These are phyloP conservation scores for Zasmidium citrigriseum DNA, from an alignment of 2,329 filamentous ascomycete species.

Conservation along the genomic window DNA sequence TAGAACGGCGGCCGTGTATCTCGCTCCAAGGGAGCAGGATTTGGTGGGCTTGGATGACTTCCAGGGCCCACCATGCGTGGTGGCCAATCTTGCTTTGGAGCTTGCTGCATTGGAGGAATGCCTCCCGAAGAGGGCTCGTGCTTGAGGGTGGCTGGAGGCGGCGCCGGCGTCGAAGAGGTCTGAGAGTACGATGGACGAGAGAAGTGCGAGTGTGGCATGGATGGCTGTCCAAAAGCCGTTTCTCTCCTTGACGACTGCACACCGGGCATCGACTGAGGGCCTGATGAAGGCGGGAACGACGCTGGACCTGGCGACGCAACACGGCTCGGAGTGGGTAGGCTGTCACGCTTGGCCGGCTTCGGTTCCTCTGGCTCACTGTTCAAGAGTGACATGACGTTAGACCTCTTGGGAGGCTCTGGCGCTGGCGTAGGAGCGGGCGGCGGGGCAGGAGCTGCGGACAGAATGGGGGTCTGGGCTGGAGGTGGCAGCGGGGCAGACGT, in stretches of 20 bases:
- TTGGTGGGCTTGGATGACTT: conserved; percentile 23
- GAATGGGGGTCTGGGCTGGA: conserved; percentile 14
- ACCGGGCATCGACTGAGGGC: conserved; percentile 21
- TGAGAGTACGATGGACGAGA: conserved; percentile 27
- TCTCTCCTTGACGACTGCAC: conserved; percentile 24
- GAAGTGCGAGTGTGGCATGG: conserved; percentile 27
- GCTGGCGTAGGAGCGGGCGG: conserved; percentile 27
- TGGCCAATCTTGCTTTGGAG: conserved; percentile 29
- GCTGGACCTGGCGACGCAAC: conserved; percentile 28
- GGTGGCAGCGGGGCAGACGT: conserved; percentile 19
- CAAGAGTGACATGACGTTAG: conserved; percentile 37
- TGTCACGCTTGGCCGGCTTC: conserved; percentile 32
- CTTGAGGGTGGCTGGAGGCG: conserved; percentile 25
- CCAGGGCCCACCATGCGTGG: conserved; percentile 22
- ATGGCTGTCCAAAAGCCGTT: conserved; percentile 29
- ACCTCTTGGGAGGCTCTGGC: conserved; percentile 38
- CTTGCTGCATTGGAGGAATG: conserved; percentile 17
- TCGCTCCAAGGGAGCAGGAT: conserved; percentile 29
- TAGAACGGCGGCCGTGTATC: conserved; percentile 32
- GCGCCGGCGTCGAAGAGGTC: conserved; percentile 20
- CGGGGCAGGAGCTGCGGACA: conserved; percentile 22
- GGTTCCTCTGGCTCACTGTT: conserved; percentile 35
- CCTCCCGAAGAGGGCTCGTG: conserved; percentile 27
- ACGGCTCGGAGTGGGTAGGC: conserved; percentile 23
- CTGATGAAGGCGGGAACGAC: conserved; percentile 16